These are phyloP conservation scores for Vanderwaltozyma yarrowii DNA, from an alignment of 805 yeast species.

Conservation along the genomic window DNA sequence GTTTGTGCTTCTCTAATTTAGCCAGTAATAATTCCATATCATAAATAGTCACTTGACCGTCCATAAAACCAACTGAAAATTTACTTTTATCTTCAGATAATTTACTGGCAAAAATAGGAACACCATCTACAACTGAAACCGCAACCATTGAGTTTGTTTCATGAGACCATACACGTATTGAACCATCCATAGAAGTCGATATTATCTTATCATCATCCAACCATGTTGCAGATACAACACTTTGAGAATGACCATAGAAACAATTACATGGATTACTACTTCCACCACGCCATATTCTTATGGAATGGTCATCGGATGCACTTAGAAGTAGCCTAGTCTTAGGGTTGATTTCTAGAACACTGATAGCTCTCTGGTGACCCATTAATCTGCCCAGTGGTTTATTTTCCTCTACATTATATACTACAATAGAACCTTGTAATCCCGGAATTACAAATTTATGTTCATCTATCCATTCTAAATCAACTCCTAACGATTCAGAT, in stretches of 20 bases:
- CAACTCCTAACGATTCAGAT: slow-evolving; percentile 35
- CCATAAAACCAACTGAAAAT: slow-evolving; percentile 57
- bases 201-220: slow-evolving; percentile 32
- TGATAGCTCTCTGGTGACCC: slow-evolving; percentile 59
- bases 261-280: slow-evolving; percentile 42
- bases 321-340: slow-evolving; percentile 50
- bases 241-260: slow-evolving; percentile 45
- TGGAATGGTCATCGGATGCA: slow-evolving; percentile 64
- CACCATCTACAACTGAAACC: slow-evolving; percentile 34
- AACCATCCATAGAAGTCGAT: slow-evolving; percentile 62
- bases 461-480: slow-evolving; percentile 66
- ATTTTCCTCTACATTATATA: slow-evolving; percentile 41
- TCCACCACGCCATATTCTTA: slow-evolving; percentile 68
- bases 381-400: slow-evolving; percentile 40
- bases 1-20: not conserved
- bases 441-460: slow-evolving; percentile 65
- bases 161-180: slow-evolving; percentile 54
- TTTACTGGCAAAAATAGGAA: slow-evolving; percentile 44
- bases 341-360: slow-evolving; percentile 44
- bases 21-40: slow-evolving; percentile 15
- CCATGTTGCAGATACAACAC: slow-evolving; percentile 52
- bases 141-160: slow-evolving; percentile 14
- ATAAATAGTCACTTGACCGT: slow-evolving; percentile 50
- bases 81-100: slow-evolving; percentile 40
- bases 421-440: slow-evolving; percentile 39